Evolutionary conservation across 1,284 basidiomycete genomes (phyloP), one percentile per base, ranked within the genome.

Genomic region (Termitomyces sp.): DNA sequence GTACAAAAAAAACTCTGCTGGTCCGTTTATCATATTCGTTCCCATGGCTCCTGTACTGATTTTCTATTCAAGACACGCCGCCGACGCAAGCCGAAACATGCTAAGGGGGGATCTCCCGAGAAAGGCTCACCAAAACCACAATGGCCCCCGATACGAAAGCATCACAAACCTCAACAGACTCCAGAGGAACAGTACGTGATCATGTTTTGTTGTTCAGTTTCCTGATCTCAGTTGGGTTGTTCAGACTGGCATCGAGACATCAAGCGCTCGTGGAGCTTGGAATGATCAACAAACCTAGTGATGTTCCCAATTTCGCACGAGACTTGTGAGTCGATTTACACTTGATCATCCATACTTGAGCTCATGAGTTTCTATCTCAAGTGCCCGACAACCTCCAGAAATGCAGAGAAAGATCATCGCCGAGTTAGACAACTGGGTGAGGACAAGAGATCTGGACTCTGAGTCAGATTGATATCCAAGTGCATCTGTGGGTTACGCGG

Each of bases 141-240:
- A 48, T 89, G 86, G 86, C 86, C 86, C 0, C 86, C 86, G 2
- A 70, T 70, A 46, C 74, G 85, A 11, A 74, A 66, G 44, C 82
- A 84, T 55, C 82, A 85, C 64, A 80, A 77, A 57, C 62, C 68
- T 10, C 73, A 69, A 16, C 72, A 62, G 0, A 77, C 72, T 10
- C 77, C 80, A 3, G 70, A 71, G 55, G 69, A 78, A 50, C 77
- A 77, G 84, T 84, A 61, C 57, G 79, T 64, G 9, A 21, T 34
- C 2, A 33, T 10, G 46, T 14, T 46, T 30, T 42, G 49, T n/a
- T 24, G 18, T 40, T 46, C 3, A 26, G 37, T 5, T 13, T 37
- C 4, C 19, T 35, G 34, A 8, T 46, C 24, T 46, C 33, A 50
- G 50, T 53, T 50, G 61, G 11, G 56, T 52, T 7, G 31, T 4